Base-by-base conservation (phyloP, 2,329 filamentous ascomycete species). In the Aaosphaeria pasadenensis region DNA sequence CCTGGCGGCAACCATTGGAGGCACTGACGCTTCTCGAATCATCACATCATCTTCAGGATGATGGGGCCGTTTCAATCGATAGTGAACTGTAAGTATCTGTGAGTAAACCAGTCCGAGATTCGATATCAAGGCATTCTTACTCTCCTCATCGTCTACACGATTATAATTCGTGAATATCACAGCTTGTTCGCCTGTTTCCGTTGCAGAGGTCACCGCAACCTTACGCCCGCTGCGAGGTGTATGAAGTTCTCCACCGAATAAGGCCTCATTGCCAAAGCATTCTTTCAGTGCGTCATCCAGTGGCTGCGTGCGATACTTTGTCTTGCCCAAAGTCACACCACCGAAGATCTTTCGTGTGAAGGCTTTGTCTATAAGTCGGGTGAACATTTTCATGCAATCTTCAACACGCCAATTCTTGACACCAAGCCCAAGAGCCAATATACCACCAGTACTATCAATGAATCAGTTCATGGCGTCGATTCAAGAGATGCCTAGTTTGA, bases 111-210 rank as follows among this genome's bases (percentile, higher is more conserved):
- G n/a, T 17, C 17, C 4, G 4, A 33, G 29, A 31, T 24, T 24
- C n/a, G 7, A n/a, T 36, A 36, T 9, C 33, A 9, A 36, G n/a
- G 3, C 7, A 36, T 9, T 6, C 30, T 41, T 43, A 49, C 48
- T 13, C 36, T 48, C 28, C 0, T 72, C 73, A 62, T 77, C 71
- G 11, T 39, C 24, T 38, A 42, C 54, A 36, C 73, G 64, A 41
- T 74, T 74, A 54, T 79, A 79, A 55, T 76, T 78, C 11, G 72
- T 64, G 5, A 78, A 56, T 7, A 78, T 55, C 30, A 74, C 70
- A 1, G 73, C 64, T 31, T 66, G 63, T 32, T 69, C 17, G 64
- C 4, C 68, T 73, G 40, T 68, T 66, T 2, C 63, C 65, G 39
- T 66, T 1, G 74, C 70, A 7, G 74, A 58, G n/a, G 71, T 74